Conservation (phyloP, 306 rosid species). For the Morella rubra region DNA sequence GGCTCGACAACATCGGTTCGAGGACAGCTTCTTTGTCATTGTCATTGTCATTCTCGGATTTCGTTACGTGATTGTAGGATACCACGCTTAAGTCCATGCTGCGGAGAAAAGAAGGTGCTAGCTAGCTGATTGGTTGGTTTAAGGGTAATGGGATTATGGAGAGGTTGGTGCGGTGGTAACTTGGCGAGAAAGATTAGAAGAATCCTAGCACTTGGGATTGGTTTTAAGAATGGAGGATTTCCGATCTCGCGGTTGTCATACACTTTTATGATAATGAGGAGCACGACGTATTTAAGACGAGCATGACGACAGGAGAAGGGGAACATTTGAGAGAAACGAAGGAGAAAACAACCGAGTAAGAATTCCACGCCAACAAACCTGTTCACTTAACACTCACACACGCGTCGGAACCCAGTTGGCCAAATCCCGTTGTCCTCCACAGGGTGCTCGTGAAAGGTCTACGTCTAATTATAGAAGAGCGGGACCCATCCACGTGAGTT, state of each 20-base stretch:
- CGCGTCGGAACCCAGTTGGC: background rate
- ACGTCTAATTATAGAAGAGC: conserved; percentile 19
- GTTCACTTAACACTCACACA: background rate
- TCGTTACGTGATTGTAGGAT: conserved; percentile 20
- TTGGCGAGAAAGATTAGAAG: background rate
- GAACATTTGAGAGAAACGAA: background rate
- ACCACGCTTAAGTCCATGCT: conserved; percentile 35
- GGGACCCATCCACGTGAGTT: conserved; percentile 34
- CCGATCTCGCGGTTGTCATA: background rate
- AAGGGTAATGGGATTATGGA: background rate
- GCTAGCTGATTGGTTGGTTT: background rate
- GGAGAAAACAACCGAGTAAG: background rate
- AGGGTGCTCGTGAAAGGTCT: conserved; percentile 16
- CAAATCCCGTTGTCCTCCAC: background rate
- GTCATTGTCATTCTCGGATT: conserved; percentile 19
- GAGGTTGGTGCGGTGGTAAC: background rate
- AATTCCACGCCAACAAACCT: background rate
- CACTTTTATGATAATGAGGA: background rate
- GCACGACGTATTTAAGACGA: conserved; percentile 24
- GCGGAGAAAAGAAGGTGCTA: background rate
- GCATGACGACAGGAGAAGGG: conserved; percentile 1
- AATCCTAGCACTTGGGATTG: background rate
- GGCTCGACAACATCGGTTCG: background rate
- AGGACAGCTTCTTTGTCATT: background rate
- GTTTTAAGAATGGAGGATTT: conserved; percentile 9